A percentile compares a stretch with the other conserved stretches of the same genome.
These are phyloP conservation scores for Lachnellula suecica DNA, from an alignment of 2,329 filamentous ascomycete species.

Conservation along the genomic window DNA sequence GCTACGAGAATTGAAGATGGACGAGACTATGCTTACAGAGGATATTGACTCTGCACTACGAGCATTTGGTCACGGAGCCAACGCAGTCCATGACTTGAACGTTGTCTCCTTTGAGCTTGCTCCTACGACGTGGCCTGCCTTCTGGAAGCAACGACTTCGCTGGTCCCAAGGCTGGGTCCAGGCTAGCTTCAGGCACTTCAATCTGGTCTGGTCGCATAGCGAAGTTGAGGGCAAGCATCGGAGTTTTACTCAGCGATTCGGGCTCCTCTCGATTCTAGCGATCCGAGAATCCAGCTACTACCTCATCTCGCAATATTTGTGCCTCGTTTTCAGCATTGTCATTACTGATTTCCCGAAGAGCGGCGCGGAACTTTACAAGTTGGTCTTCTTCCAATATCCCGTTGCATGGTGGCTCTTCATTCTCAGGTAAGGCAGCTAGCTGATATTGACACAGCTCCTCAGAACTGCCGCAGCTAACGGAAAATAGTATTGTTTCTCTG, in stretches of 20 bases:
- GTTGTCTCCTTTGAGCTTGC: slow-evolving; percentile 48
- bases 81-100: slow-evolving; percentile 47
- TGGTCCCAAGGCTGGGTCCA: slow-evolving; percentile 52
- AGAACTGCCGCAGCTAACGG: too few relatives aligned
- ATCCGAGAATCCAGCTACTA: slow-evolving; percentile 48
- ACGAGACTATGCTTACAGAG: slow-evolving; percentile 48
- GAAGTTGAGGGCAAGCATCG: slow-evolving; percentile 31
- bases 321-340: slow-evolving; percentile 44
- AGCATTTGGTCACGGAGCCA: slow-evolving; percentile 37
- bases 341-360: slow-evolving; percentile 43
- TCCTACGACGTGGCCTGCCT: slow-evolving; percentile 41
- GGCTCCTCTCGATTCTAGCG: slow-evolving; percentile 43
- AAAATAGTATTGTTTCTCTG: slow-evolving; percentile 38
- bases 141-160: slow-evolving; percentile 50
- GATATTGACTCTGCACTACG: slow-evolving; percentile 49
- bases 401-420: slow-evolving; percentile 47
- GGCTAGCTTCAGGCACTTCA: slow-evolving; percentile 42
- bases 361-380: slow-evolving; percentile 35
- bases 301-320: slow-evolving; percentile 47
- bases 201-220: slow-evolving; percentile 42
- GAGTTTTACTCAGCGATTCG: slow-evolving; percentile 39
- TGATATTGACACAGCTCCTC: too few relatives aligned
- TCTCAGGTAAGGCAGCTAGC: slow-evolving; percentile 36
- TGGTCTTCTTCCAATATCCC: slow-evolving; percentile 48
- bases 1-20: slow-evolving; percentile 46